Base-by-base conservation (phyloP, 2,329 filamentous ascomycete species). In the Phialocephala subalpina region DNA sequence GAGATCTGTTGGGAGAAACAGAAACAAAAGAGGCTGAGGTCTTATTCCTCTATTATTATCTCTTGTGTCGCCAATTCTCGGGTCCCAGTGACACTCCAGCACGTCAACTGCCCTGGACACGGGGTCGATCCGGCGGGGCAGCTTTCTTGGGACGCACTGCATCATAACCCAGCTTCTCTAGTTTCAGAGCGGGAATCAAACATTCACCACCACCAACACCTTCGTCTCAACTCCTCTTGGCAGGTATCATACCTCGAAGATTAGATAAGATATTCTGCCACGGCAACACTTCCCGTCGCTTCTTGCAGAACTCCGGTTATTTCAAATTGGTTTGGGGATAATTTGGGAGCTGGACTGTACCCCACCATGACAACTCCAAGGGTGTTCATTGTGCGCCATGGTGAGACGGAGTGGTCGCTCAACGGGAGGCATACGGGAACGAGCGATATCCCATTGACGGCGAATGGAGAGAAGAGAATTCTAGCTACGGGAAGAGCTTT, bases 331-430 rank as follows among this genome's bases (percentile, higher is more conserved):
- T 45, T 20, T 45, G n/a, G 29, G 45, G 40, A 6, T n/a, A 25
- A 22, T 49, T 49, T 33, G 49, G 14, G 49, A 29, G 11, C 22
- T 22, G 18, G 16, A 45, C 18, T n/a, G 18, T 38, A 60, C 55
- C 55, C 55, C 55, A 60, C 35, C 38, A 77, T 77, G 75, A 70
- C 74, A 3, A 88, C 90, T 1, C 92, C 92, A 1, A 86, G 92
- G 61, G 89, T 92, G 77, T 95, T 95, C 82, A 87, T 96, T 72
- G 82, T 94, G 77, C 92, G 94, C 73, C 94, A 97, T 77, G 95
- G 94, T 80, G 93, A 97, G 82, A 98, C 94, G 3, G 93, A 97
- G 82, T 98, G 94, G 94, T 97, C 92, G 5, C 87, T 97, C 57
- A 91, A 91, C 72, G 94, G 93, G 63, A 86, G 89, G 60, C 93